A percentile compares a stretch with the other conserved stretches of the same genome.
Evolutionary conservation across 1,139 yeast genomes (phyloP).

Genomic region (Geotrichum carabidarum): DNA sequence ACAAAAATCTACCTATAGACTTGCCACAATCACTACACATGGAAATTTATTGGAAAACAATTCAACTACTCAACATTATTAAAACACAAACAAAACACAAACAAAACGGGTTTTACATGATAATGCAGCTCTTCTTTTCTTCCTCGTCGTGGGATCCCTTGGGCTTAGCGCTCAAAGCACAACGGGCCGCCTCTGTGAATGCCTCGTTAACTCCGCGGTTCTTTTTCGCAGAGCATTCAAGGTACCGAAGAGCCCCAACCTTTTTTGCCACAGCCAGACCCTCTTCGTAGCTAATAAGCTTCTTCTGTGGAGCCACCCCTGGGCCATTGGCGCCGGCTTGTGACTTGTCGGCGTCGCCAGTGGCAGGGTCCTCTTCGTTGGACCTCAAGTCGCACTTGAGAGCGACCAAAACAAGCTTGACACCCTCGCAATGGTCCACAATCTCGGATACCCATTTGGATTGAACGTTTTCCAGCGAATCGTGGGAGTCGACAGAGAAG

Average conservation of each 20-base stretch:
- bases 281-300: conserved; percentile 70
- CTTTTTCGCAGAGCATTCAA: conserved; percentile 91
- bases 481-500: conserved; percentile 89
- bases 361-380: conserved; percentile 37
- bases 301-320: conserved; percentile 36
- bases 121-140: conserved; percentile 26
- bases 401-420: conserved; percentile 87
- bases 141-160: conserved; percentile 60
- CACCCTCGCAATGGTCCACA: conserved; percentile 95
- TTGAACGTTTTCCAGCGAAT: conserved; percentile 90
- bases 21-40: too few relatives aligned
- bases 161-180: conserved; percentile 87
- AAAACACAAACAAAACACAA: conserved; percentile 8
- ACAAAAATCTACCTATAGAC: too few relatives aligned
- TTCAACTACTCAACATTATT: not conserved
- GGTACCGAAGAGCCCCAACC: conserved; percentile 70
- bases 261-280: conserved; percentile 74
- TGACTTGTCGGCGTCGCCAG: conserved; percentile 20
- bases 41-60: too few relatives aligned
- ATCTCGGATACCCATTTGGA: conserved; percentile 96
- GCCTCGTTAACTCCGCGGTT: conserved; percentile 96
- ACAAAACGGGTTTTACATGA: conserved; percentile 23
- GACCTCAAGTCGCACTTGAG: conserved; percentile 87
- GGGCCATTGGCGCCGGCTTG: conserved; percentile 34
- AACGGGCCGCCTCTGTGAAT: conserved; percentile 93